phyloP scores from a whole-genome alignment of 257 asterid genomes.

The Lycium barbarum region DNA sequence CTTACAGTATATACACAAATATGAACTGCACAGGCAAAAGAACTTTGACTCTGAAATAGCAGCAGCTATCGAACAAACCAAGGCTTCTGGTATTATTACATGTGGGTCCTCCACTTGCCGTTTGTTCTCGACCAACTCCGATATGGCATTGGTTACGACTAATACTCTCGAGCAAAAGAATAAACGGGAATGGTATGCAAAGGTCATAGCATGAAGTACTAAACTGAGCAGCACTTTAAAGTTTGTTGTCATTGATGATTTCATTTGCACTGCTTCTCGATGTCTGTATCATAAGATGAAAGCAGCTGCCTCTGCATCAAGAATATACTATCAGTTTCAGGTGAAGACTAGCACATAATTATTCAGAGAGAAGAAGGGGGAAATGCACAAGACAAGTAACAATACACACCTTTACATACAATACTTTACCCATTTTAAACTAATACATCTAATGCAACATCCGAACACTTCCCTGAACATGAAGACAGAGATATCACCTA shows the following conservation, averaged over 20 bases:
- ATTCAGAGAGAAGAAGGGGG: neutral
- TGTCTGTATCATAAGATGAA: slow-evolving; percentile 60
- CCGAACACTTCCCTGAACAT: neutral
- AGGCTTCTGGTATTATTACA: slow-evolving; percentile 26
- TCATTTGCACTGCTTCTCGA: slow-evolving; percentile 48
- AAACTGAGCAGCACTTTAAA: slow-evolving; percentile 45
- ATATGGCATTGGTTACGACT: neutral
- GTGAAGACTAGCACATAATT: neutral
- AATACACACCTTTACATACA: neutral
- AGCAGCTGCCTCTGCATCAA: slow-evolving; percentile 62
- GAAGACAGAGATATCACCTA: neutral
- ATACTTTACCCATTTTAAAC: neutral
- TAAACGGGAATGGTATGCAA: neutral
- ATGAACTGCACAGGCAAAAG: slow-evolving; percentile 36
- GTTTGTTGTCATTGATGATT: slow-evolving; percentile 44
- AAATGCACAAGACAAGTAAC: neutral
- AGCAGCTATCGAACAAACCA: slow-evolving; percentile 46
- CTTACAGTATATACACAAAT: slow-evolving; percentile 48
- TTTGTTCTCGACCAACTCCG: neutral
- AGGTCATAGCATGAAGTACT: slow-evolving; percentile 25
- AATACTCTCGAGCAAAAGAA: neutral
- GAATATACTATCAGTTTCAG: slow-evolving; percentile 20
- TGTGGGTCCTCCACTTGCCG: slow-evolving; percentile 35
- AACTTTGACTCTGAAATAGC: slow-evolving; percentile 35
- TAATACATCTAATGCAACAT: neutral